These are phyloP conservation scores for Populus euphratica DNA, from an alignment of 345 rosid genomes.

Conservation along the genomic window DNA sequence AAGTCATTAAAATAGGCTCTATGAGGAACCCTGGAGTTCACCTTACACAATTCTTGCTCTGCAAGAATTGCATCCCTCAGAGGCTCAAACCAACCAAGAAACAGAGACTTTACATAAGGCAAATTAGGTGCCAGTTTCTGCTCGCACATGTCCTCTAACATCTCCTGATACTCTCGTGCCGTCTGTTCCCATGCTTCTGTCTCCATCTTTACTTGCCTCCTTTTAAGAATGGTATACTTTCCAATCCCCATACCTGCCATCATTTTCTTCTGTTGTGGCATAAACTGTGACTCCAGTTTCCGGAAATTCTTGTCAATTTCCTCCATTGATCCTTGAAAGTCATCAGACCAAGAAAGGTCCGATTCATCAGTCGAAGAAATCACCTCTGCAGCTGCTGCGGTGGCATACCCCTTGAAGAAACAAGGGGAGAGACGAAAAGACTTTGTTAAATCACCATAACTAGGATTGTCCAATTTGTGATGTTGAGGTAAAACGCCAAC, in stretches of 20 bases:
- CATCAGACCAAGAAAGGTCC: constrained; percentile 68
- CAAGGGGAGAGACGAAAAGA: constrained; percentile 14
- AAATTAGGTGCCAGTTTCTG: constrained; percentile 93
- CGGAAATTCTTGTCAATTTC: constrained; percentile 41
- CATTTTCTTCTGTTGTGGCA: constrained; percentile 39
- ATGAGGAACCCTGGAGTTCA: constrained; percentile 37
- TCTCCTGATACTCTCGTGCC: constrained; percentile 78
- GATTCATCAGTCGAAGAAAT: constrained; percentile 61
- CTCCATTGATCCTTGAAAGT: constrained; percentile 49
- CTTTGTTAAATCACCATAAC: constrained; percentile 12
- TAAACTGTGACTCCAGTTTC: constrained; percentile 23
- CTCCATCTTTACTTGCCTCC: constrained; percentile 76
- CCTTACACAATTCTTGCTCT: constrained; percentile 55
- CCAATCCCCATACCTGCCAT: constrained; percentile 53
- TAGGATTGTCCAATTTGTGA: constrained; percentile 15
- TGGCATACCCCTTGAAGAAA: constrained; percentile 38
- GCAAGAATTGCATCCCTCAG: constrained; percentile 68
- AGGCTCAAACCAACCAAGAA: constrained; percentile 98
- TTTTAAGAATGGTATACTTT: constrained; percentile 49
- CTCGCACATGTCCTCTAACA: constrained; percentile 83
- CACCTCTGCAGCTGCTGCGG: constrained; percentile 54
- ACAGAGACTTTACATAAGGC: constrained; percentile 78
- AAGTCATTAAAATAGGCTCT: constrained; percentile 51
- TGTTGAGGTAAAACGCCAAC: constrained; percentile 18
- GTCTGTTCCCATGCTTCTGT: constrained; percentile 92